Evolutionary conservation across 345 rosid species (phyloP).

Genomic region (Odontarrhena argentea): DNA sequence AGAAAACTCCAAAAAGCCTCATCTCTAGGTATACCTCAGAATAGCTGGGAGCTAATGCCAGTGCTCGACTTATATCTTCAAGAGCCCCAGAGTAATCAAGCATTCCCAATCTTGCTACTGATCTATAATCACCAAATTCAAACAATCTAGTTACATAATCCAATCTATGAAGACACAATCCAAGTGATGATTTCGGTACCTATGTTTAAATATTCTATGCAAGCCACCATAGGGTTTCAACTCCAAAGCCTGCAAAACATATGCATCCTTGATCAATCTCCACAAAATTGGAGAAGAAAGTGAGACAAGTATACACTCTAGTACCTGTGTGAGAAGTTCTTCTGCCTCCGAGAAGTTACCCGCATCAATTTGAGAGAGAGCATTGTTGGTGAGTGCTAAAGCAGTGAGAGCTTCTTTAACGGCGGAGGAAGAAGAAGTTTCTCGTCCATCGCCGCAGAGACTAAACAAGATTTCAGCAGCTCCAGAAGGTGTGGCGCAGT

Average conservation of each 20-base stretch:
- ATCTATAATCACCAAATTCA: slow-evolving; percentile 45
- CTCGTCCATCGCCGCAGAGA: slow-evolving; percentile 37
- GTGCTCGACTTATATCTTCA: slow-evolving; percentile 68
- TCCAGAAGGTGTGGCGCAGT: slow-evolving; percentile 70
- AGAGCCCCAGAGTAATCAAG: slow-evolving; percentile 64
- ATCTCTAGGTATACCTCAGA: slow-evolving; percentile 50
- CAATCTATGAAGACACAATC: slow-evolving; percentile 7
- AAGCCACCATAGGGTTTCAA: slow-evolving; percentile 73
- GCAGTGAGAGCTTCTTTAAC: slow-evolving; percentile 50
- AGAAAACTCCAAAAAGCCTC: neutral
- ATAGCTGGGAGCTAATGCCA: slow-evolving; percentile 56
- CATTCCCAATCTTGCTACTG: slow-evolving; percentile 67
- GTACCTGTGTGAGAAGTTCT: slow-evolving; percentile 63
- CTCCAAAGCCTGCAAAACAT: slow-evolving; percentile 61
- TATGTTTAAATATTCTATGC: slow-evolving; percentile 64
- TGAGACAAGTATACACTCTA: neutral
- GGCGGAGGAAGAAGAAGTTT: slow-evolving; percentile 41
- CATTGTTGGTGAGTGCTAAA: slow-evolving; percentile 67
- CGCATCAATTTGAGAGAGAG: slow-evolving; percentile 52
- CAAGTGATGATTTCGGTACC: slow-evolving; percentile 33
- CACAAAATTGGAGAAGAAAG: neutral
- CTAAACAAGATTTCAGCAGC: slow-evolving; percentile 58
- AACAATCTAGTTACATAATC: neutral
- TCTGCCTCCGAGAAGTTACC: slow-evolving; percentile 58
- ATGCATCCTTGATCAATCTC: slow-evolving; percentile 29